Conservation (phyloP, 2,329 filamentous ascomycete species). For the Scleromitrula shiraiana region DNA sequence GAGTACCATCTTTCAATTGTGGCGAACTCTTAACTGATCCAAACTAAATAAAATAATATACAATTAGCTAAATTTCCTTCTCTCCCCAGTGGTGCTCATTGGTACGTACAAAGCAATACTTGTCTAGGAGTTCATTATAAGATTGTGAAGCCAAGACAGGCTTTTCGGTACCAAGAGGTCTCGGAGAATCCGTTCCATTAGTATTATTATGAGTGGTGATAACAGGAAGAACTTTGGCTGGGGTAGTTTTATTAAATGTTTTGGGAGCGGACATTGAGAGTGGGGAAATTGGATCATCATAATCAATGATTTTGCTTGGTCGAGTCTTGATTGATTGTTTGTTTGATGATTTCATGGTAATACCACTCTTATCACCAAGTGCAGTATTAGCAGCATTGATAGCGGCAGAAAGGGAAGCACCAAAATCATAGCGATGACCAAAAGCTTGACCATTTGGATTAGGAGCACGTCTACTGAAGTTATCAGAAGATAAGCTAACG, state of each 20-base stretch:
- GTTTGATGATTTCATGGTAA: conserved; percentile 37
- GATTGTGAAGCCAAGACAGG: conserved; percentile 75
- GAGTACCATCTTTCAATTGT: conserved; percentile 41
- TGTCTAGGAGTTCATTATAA: conserved; percentile 95
- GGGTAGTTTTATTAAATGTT: conserved; percentile 15
- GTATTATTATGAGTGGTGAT: conserved; percentile 9
- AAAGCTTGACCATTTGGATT: conserved; percentile 62
- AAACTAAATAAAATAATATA: conserved; percentile 37
- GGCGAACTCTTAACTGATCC: conserved; percentile 51
- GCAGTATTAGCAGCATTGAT: conserved; percentile 65
- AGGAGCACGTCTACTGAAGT: conserved; percentile 33
- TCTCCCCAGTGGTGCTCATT: conserved; percentile 24
- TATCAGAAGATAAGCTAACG: conserved; percentile 41
- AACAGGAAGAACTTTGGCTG: conserved; percentile 24
- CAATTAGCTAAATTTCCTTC: conserved; percentile 35
- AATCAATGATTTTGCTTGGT: conserved; percentile 14
- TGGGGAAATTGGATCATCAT: conserved; percentile 13
- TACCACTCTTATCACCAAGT: conserved; percentile 48
- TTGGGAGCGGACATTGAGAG: conserved; percentile 15
- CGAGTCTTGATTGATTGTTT: conserved; percentile 17
- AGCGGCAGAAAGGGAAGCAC: conserved; percentile 79
- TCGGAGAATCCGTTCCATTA: conserved; percentile 42
- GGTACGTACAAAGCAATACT: conserved; percentile 99
- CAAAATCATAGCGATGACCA: conserved; percentile 91
- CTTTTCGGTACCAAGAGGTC: conserved; percentile 47